phyloP scores from a whole-genome alignment of 371 early-diverging fungal genomes.

The Mortierella sp. region DNA sequence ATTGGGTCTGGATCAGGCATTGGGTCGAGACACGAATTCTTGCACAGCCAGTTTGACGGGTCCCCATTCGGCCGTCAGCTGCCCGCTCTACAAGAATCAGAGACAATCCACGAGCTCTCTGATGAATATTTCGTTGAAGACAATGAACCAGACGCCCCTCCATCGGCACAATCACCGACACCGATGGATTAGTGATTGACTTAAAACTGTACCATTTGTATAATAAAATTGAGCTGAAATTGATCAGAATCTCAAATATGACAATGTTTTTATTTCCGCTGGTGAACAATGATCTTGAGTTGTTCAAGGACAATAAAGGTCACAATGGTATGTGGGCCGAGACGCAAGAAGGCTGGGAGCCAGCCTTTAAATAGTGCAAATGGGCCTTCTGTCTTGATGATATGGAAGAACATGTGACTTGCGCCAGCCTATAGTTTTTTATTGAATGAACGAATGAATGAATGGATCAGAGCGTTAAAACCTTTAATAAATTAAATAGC shows the following conservation, averaged over 20 bases:
- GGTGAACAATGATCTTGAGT: constrained; percentile 51
- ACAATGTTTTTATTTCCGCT: constrained; percentile 20
- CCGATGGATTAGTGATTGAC: neutral
- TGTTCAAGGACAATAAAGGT: constrained; percentile 90
- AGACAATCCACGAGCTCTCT: constrained; percentile 21
- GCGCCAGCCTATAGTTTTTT: constrained; percentile 26
- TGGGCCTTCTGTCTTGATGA: constrained; percentile 74
- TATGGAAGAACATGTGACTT: constrained; percentile 52
- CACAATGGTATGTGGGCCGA: constrained; percentile 90
- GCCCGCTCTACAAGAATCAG: constrained; percentile 12
- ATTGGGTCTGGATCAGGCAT: constrained; percentile 17
- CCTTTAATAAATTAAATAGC: constrained; percentile 8
- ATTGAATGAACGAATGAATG: constrained; percentile 6
- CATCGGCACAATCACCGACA: neutral
- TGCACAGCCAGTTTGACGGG: constrained; percentile 10
- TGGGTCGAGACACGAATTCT: constrained; percentile 5
- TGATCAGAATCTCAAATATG: neutral
- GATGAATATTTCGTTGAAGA: constrained; percentile 21
- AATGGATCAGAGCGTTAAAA: neutral
- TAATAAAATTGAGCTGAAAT: neutral
- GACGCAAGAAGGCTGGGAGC: constrained; percentile 84
- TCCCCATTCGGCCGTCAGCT: constrained; percentile 2
- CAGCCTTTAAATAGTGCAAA: constrained; percentile 91
- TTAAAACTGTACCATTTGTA: neutral
- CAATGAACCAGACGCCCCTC: constrained; percentile 2